Evolutionary conservation across 306 rosid species (phyloP).

Genomic region (Corylus avellana): DNA sequence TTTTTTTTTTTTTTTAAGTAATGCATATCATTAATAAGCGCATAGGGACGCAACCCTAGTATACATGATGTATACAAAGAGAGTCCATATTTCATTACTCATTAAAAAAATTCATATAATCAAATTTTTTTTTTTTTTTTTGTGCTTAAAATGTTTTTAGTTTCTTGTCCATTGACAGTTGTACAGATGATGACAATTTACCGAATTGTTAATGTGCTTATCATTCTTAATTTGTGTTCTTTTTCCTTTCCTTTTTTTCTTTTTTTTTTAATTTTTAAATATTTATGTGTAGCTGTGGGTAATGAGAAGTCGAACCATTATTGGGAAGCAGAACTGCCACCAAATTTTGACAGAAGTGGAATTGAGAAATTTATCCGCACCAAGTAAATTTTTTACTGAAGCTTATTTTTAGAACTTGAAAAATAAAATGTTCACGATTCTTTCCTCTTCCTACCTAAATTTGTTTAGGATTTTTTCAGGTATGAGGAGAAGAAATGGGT

Average conservation of each 20-base stretch:
- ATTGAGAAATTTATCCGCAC: slow-evolving; percentile 58
- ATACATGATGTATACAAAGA: too few relatives aligned
- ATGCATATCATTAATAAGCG: too few relatives aligned
- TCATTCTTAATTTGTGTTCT: too few relatives aligned
- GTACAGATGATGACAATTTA: neutral
- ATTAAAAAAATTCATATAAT: slow-evolving; percentile 10
- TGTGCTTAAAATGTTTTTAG: neutral
- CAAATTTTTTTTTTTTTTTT: neutral
- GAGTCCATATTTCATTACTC: slow-evolving; percentile 7
- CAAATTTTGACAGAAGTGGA: slow-evolving; percentile 49
- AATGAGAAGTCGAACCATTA: slow-evolving; percentile 66
- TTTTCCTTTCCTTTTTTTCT: slow-evolving; percentile 9
- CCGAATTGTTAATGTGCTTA: slow-evolving; percentile 8
- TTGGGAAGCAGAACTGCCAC: slow-evolving; percentile 79
- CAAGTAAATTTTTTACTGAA: slow-evolving; percentile 56
- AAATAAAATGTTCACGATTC: slow-evolving; percentile 19
- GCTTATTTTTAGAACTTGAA: slow-evolving; percentile 20
- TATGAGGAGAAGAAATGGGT: slow-evolving; percentile 76
- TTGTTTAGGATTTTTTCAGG: slow-evolving; percentile 48
- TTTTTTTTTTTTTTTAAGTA: neutral
- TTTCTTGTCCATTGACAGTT: neutral
- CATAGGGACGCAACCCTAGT: too few relatives aligned
- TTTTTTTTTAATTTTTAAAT: slow-evolving; percentile 9
- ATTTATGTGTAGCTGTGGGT: slow-evolving; percentile 57
- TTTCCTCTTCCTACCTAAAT: slow-evolving; percentile 23